A percentile compares a stretch with the other conserved stretches of the same genome.
phyloP scores from a whole-genome alignment of 2,329 filamentous ascomycete genomes.

The Aurifilum marmelostoma region DNA sequence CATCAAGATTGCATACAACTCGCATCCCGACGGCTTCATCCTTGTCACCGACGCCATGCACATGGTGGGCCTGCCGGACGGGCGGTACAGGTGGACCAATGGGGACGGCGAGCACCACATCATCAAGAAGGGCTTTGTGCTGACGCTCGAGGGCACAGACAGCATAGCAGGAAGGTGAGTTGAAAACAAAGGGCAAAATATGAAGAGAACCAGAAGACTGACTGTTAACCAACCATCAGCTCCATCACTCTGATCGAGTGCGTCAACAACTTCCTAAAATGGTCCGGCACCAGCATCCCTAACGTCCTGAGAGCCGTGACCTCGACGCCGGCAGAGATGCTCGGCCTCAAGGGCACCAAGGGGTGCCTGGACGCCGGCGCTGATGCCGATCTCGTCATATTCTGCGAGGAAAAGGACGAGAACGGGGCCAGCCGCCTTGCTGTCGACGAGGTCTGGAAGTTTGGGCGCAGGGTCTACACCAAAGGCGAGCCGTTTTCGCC shows the following conservation, averaged over 20 bases:
- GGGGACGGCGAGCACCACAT: conserved; percentile 61
- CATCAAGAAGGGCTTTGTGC: conserved; percentile 70
- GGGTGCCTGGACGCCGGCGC: conserved; percentile 66
- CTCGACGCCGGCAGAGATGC: conserved; percentile 74
- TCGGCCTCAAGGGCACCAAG: conserved; percentile 69
- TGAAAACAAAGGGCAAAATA: background rate
- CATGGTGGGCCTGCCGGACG: conserved; percentile 81
- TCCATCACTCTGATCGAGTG: conserved; percentile 79
- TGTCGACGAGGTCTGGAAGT: conserved; percentile 82
- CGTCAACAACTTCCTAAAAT: conserved; percentile 78
- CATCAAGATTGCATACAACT: conserved; percentile 86
- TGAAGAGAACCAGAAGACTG: background rate
- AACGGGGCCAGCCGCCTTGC: conserved; percentile 55
- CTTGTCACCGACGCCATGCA: conserved; percentile 94
- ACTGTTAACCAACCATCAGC: conserved; percentile 40
- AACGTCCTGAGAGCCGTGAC: conserved; percentile 75
- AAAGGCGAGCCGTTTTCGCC: conserved; percentile 28
- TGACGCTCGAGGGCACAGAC: conserved; percentile 78
- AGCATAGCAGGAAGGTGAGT: conserved; percentile 76
- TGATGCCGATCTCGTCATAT: conserved; percentile 70
- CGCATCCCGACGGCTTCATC: conserved; percentile 82
- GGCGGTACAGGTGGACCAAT: conserved; percentile 85
- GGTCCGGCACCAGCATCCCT: conserved; percentile 70
- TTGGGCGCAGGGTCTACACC: conserved; percentile 60
- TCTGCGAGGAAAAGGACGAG: conserved; percentile 56